Base-by-base conservation (phyloP, 2,329 filamentous ascomycete genomes). In the Triangularia verruculosa region DNA sequence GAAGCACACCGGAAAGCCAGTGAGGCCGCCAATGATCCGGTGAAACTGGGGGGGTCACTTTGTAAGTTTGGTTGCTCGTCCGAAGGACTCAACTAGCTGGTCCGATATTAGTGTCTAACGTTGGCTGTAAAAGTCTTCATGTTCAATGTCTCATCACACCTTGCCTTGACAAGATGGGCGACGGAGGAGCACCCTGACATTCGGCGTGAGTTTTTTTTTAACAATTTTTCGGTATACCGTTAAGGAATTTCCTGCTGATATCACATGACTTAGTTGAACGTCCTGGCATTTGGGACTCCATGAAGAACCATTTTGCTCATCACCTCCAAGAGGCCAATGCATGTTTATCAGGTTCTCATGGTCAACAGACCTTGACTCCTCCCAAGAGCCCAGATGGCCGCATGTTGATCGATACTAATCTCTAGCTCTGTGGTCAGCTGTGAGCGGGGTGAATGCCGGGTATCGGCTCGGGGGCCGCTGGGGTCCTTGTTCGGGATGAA, bases 41-140 rank as follows among this genome's bases (percentile, higher is more conserved):
- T 68, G 25, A 66, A 70, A 17, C 65, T 67, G 0, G 70, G 68
- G 57, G 72, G 68, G 2, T 71, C 65, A 25, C 58, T 74, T 22
- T 69, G 70, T 70, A 32, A 61, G 69, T 64, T 6, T 57, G 9
- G 11, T 8, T 28, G 22, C 22, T 27, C 27, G 15, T 28, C 22
- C 20, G 22, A 27, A 28, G 39, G 4, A 17, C 3, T 54, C n/a
- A 12, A n/a, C 27, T 20, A 27, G 57, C 20, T 55, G 12, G 24
- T 56, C 39, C 15, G 34, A 6, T 47, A 8, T 28, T 30, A 67
- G 65, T n/a, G n/a, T n/a, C n/a, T n/a, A n/a, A n/a, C n/a, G n/a
- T n/a, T n/a, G n/a, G n/a, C n/a, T n/a, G n/a, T n/a, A n/a, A n/a
- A n/a, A n/a, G n/a, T 61, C 1, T 68, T 68, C 60, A 68, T 68